Base-by-base conservation (phyloP, 805 yeast genomes). In the Saturnispora hagleri region DNA sequence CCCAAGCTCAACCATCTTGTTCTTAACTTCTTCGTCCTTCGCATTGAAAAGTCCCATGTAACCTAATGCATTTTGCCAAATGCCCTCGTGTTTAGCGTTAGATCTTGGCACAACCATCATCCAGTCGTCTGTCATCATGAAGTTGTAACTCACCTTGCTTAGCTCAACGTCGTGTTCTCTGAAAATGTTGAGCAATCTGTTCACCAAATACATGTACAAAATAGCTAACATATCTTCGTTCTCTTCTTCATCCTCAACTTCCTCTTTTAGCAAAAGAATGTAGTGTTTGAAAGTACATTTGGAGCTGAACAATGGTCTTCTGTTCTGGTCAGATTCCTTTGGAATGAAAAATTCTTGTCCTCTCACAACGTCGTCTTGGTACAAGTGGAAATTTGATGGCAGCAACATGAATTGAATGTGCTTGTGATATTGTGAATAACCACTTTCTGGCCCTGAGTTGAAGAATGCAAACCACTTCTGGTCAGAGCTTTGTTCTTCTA, bases 401-500 rank as follows among this genome's bases (percentile, higher is more conserved):
- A 86, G 70, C 43, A 80, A 73, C 76, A 91, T 72, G 67, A 90
- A 82, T 68, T 93, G 99, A 56, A 93, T 68, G 68, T 91, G 99
- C 64, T 87, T 89, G 70, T 91, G 99, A 46, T 86, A 84, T 62
- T 89, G 93, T 0, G 97, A 89, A n/a, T 96, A 96, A 1, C 98
- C 99, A 55, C 95, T 81, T 58, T 80, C 75, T 18, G 82, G 80
- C 7, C 99, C 99, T 62, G 88, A 82, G 67, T 91, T 91, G 75
- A 80, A 91, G 67, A 91, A 91, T 0, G 89, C 89, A 64, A 90
- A 73, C 74, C 86, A 84, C 52, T 77, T 73, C 36, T 69, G 51
- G 5, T 51, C 68, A 28, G 68, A 70, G 15, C 65, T 70, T 22
- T 64, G 68, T 2, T 62, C 48, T 31, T 45, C 51, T n/a, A 33